Conservation (phyloP, 176 grass and related monocot genomes). For the Stipa capillata region DNA sequence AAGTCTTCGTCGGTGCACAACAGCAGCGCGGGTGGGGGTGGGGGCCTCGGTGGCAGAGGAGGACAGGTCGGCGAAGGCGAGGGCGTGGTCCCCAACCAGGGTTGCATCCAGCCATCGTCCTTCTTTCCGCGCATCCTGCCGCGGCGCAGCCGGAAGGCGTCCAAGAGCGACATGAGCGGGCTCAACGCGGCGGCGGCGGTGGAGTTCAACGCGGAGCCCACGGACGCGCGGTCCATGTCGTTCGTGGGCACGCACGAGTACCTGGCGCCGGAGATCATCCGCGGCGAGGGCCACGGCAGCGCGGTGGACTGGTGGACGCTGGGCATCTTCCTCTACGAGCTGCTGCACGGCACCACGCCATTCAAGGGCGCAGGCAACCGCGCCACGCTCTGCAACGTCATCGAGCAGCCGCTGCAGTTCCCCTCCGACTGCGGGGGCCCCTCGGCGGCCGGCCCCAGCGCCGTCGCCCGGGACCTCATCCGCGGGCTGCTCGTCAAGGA, state of each 20-base stretch:
- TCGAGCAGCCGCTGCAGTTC: constrained; percentile 66
- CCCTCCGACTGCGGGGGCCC: constrained; percentile 2
- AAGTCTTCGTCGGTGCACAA: constrained; percentile 26
- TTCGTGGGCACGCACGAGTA: constrained; percentile 81
- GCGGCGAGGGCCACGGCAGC: constrained; percentile 72
- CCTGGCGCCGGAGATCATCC: constrained; percentile 67
- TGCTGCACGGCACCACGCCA: constrained; percentile 55
- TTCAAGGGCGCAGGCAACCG: constrained; percentile 74
- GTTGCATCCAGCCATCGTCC: constrained; percentile 13
- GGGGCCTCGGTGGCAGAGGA: not conserved
- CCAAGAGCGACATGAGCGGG: constrained; percentile 11
- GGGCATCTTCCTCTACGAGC: constrained; percentile 70
- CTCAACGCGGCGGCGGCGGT: constrained; percentile 23
- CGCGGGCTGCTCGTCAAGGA: constrained; percentile 24
- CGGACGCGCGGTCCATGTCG: constrained; percentile 70
- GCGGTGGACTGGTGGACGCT: constrained; percentile 84
- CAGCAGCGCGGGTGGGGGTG: not conserved
- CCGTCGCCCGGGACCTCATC: constrained; percentile 18
- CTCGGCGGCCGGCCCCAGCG: not conserved
- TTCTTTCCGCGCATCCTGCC: constrained; percentile 30
- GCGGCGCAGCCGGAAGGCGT: constrained; percentile 19
- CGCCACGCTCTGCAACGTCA: constrained; percentile 66
- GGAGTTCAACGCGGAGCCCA: constrained; percentile 76
- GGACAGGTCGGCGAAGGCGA: not conserved
- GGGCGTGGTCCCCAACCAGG: not conserved